phyloP scores from a whole-genome alignment of 345 rosid genomes.

The Eucalyptus camaldulensis region DNA sequence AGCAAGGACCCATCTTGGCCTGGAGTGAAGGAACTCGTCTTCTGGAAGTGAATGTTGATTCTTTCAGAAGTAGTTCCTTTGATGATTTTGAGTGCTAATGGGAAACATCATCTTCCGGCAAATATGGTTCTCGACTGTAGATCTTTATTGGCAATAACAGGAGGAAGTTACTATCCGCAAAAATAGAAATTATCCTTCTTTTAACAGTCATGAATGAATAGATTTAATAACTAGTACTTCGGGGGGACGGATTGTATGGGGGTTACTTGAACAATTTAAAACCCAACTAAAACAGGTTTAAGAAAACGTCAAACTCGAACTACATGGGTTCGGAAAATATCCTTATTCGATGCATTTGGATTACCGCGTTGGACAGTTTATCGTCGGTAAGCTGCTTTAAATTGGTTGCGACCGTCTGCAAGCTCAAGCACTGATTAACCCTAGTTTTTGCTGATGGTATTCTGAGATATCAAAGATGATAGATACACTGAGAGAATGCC shows the following conservation, averaged over 20 bases:
- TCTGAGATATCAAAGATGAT: conserved; percentile 8
- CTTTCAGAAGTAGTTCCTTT: neutral
- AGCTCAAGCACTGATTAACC: conserved; percentile 12
- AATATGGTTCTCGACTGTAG: neutral
- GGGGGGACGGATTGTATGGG: neutral
- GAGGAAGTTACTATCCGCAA: neutral
- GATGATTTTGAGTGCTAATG: neutral
- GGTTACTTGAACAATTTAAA: neutral
- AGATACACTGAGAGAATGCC: neutral
- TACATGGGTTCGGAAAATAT: neutral
- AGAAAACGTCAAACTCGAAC: neutral
- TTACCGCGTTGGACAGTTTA: conserved; percentile 18
- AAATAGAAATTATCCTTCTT: neutral
- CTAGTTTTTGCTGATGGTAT: conserved; percentile 12
- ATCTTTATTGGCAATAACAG: neutral
- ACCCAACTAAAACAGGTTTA: neutral
- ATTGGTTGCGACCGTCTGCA: conserved; percentile 4
- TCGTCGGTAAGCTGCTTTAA: neutral
- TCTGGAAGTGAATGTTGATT: neutral
- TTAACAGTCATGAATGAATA: neutral
- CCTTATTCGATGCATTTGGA: neutral
- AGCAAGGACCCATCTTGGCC: neutral
- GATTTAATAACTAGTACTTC: neutral
- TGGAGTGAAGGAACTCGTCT: neutral
- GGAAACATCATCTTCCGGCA: neutral